phyloP scores from a whole-genome alignment of 108 stramenopile genomes.

The Nitzschia sp. region DNA sequence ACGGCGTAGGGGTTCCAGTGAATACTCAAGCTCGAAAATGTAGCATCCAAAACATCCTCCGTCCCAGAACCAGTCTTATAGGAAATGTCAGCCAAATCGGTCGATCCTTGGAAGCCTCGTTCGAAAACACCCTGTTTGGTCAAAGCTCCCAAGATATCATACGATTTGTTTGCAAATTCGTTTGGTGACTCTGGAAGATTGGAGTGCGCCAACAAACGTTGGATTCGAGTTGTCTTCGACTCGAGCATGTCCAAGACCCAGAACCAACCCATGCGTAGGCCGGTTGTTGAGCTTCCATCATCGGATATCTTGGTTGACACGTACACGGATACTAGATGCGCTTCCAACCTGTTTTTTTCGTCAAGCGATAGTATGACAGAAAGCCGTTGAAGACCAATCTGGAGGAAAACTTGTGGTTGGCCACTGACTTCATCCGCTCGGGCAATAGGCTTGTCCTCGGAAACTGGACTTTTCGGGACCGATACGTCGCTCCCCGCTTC shows the following conservation, averaged over 20 bases:
- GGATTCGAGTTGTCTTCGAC: constrained; percentile 40
- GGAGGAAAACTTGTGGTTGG: constrained; percentile 25
- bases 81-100: constrained; percentile 73
- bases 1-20: constrained; percentile 80
- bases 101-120: constrained; percentile 48
- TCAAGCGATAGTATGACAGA: constrained; percentile 50
- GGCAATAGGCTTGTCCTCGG: neutral
- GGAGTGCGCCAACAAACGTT: constrained; percentile 76
- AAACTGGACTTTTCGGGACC: neutral
- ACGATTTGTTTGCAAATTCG: constrained; percentile 48
- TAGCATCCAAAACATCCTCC: constrained; percentile 50
- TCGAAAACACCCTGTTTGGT: constrained; percentile 54
- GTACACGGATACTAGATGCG: constrained; percentile 71
- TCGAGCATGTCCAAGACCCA: constrained; percentile 75
- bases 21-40: constrained; percentile 71
- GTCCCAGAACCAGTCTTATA: constrained; percentile 4
- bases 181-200: constrained; percentile 53
- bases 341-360: constrained; percentile 63
- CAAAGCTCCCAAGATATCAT: constrained; percentile 60
- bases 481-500: neutral
- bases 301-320: constrained; percentile 46
- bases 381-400: constrained; percentile 39
- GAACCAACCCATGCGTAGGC: constrained; percentile 81
- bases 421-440: neutral
- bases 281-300: constrained; percentile 53